phyloP scores from a whole-genome alignment of 148 eudicot species.

The Chenopodium album region DNA sequence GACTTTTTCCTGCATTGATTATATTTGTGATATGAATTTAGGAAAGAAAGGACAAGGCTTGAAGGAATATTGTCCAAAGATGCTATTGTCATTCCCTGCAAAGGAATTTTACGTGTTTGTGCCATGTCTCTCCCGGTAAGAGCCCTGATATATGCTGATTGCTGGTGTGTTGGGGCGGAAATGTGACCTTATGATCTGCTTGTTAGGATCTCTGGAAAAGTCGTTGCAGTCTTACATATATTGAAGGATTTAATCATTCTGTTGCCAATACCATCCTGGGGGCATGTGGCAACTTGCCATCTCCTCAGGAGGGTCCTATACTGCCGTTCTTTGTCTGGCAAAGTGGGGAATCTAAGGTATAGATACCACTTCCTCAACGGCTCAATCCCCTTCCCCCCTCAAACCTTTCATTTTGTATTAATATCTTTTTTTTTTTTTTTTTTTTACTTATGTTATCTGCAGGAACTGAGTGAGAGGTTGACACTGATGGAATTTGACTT shows the following conservation, averaged over 20 bases:
- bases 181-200: constrained; percentile 11
- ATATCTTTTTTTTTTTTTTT: not conserved
- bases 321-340: constrained; percentile 84
- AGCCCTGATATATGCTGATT: constrained; percentile 6
- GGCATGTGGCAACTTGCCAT: constrained; percentile 66
- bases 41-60: constrained; percentile 78
- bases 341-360: constrained; percentile 73
- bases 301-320: constrained; percentile 46
- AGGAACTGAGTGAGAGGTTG: constrained; percentile 61
- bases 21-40: constrained; percentile 21
- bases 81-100: constrained; percentile 67
- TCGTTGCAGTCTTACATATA: constrained; percentile 55
- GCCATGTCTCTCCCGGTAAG: constrained; percentile 90
- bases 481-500: constrained; percentile 82
- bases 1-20: not conserved
- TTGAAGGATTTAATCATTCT: constrained; percentile 88
- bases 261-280: constrained; percentile 63
- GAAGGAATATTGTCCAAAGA: constrained; percentile 58
- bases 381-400: too few species aligned
- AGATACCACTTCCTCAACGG: not conserved
- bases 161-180: not conserved
- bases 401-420: not conserved
- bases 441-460: too few species aligned
- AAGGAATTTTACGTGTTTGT: constrained; percentile 72
- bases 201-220: constrained; percentile 88